A percentile compares a stretch with the other conserved stretches of the same genome.
phyloP scores from a whole-genome alignment of 768 basidiomycete genomes.

The Naganishia vaughanmartiniae region DNA sequence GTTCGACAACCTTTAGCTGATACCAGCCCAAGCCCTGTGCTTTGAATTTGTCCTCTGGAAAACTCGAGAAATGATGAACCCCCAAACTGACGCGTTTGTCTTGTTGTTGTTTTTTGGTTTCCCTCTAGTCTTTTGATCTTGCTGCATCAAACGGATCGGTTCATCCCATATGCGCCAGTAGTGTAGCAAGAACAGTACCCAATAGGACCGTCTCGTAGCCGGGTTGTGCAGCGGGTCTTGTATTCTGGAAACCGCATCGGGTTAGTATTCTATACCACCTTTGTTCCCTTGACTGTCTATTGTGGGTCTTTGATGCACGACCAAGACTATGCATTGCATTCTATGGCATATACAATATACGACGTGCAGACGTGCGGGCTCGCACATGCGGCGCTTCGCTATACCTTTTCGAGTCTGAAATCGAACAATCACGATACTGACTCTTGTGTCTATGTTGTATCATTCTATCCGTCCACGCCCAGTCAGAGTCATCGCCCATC shows the following conservation, averaged over 20 bases:
- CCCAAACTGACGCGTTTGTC: neutral
- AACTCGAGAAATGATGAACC: neutral
- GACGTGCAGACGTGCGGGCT: neutral
- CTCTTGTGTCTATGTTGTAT: conserved; percentile 8
- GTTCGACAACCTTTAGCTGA: conserved; percentile 34
- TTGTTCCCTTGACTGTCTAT: neutral
- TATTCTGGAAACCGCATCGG: neutral
- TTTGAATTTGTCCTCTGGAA: neutral
- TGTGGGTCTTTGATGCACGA: neutral
- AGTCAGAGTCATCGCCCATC: neutral
- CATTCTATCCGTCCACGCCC: neutral
- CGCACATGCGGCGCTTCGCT: no score
- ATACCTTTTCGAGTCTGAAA: neutral
- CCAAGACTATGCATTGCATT: conserved; percentile 5
- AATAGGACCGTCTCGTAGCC: neutral
- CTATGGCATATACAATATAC: conserved; percentile 15
- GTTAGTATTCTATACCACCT: conserved; percentile 22
- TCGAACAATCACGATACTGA: conserved; percentile 5
- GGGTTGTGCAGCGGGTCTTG: conserved; percentile 1
- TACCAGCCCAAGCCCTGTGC: neutral
- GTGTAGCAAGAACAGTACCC: neutral
- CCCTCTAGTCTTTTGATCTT: neutral
- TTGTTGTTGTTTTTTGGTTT: neutral
- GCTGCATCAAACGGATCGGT: neutral
- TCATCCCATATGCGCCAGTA: neutral